Evolutionary conservation across 1,284 basidiomycete species (phyloP), one percentile per base, ranked within the genome.

Genomic region (Grifola frondosa): DNA sequence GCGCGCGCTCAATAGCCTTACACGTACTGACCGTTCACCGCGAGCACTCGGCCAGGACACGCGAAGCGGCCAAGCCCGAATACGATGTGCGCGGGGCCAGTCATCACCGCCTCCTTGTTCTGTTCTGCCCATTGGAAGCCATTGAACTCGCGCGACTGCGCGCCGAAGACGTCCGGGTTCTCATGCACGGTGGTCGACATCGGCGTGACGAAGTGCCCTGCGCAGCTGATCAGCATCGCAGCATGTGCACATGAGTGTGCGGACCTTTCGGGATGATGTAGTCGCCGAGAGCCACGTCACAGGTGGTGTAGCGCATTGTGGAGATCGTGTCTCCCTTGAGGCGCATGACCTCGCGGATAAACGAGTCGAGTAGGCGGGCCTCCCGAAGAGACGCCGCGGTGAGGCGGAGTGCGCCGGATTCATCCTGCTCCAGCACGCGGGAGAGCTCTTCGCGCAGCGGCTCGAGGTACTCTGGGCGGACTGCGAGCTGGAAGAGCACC

Each of bases 401-500:
- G 22, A 64, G 53, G 12, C 53, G 48, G 12, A 57, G 25, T n/a
- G 50, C 44, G 26, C 60, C 58, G 17, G 57, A 39, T 10, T 56
- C 53, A 29, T 56, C 58, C 17, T 58, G 50, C 12, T 62, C 62
- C 12, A 57, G 50, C 8, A 62, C 44, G 4, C 48, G 38, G 3
- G 50, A 37, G 13, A 62, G 46, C 47, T 80, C 77, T 33, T 74
- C 68, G 4, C 76, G 68, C 30, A 79, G 53, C 4, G 65, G 66
- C 7, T 60, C 53, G 13, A 73, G 57, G 33, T 69, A 72, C 23
- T 72, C 61, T 2, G 71, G 70, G 37, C 65, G 56, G 1, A 62
- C 59, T 5, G 75, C 70, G 8, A 79, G 60, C 30, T 72, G 58
- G 42, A 61, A 74, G 10, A 80, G 64, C 51, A 67, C 60, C 66